phyloP scores from a whole-genome alignment of 768 basidiomycete genomes.

The Coprinopsis sp. region DNA sequence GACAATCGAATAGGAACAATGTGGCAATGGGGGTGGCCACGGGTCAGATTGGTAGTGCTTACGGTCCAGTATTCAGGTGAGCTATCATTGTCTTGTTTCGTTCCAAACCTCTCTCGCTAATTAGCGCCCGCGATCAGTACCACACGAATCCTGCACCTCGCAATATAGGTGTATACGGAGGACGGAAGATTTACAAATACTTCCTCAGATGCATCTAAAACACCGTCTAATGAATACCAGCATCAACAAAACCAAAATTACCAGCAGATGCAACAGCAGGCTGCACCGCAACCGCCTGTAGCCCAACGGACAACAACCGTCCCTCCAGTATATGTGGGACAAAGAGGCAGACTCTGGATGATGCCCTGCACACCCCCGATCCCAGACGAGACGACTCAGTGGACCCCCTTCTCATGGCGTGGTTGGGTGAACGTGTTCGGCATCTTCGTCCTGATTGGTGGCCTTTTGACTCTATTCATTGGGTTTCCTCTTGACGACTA shows the following conservation, averaged over 20 bases:
- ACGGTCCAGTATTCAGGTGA: conserved; percentile 86
- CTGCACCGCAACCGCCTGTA: conserved; percentile 24
- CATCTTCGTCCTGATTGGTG: conserved; percentile 60
- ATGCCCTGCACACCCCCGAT: conserved; percentile 86
- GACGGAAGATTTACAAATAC: conserved; percentile 53
- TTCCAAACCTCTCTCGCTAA: conserved; percentile 6
- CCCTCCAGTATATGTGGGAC: conserved; percentile 74
- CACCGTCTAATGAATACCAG: conserved; percentile 14
- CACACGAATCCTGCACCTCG: conserved; percentile 42
- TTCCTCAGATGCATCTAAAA: conserved; percentile 36
- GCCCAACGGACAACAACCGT: conserved; percentile 50
- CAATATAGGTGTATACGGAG: conserved; percentile 41
- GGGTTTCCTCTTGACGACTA: conserved; percentile 79
- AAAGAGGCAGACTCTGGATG: conserved; percentile 86
- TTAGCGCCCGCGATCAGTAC: conserved; percentile 38
- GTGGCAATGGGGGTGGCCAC: conserved; percentile 77
- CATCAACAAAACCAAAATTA: conserved; percentile 1
- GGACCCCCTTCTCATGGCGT: conserved; percentile 72
- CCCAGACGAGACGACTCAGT: conserved; percentile 60
- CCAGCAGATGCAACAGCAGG: conserved; percentile 23
- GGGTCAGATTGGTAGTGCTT: conserved; percentile 72
- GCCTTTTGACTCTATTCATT: conserved; percentile 75
- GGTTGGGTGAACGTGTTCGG: conserved; percentile 77
- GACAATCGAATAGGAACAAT: conserved; percentile 41
- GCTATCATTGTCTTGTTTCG: conserved; percentile 9